phyloP scores from a whole-genome alignment of 2,329 filamentous ascomycete species.

The Colletotrichum eleusines region DNA sequence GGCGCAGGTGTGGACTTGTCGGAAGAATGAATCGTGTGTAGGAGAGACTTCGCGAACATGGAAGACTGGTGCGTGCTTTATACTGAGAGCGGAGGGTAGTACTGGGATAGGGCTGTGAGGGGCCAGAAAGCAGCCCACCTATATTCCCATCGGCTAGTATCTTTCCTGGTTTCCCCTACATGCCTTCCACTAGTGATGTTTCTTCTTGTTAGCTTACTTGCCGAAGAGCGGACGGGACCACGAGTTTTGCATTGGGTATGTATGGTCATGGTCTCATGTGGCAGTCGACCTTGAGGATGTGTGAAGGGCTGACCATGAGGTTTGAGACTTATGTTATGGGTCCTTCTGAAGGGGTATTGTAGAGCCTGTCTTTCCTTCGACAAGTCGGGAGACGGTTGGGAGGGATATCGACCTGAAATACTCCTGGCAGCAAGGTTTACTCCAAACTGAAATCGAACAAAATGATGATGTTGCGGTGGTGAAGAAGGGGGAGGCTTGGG shows the following conservation, averaged over 20 bases:
- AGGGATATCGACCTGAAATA: neutral
- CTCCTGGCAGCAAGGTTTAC: neutral
- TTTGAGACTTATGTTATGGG: neutral
- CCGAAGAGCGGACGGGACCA: neutral
- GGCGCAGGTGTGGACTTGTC: neutral
- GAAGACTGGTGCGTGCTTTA: conserved; percentile 3
- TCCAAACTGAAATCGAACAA: too few relatives aligned
- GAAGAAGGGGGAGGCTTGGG: too few relatives aligned
- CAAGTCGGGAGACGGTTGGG: neutral
- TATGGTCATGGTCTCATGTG: neutral
- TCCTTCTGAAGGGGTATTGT: neutral
- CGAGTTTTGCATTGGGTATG: neutral
- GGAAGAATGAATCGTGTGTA: neutral
- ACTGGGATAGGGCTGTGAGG: neutral
- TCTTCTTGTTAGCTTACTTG: neutral
- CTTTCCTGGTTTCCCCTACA: neutral
- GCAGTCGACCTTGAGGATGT: neutral
- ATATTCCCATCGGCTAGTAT: neutral
- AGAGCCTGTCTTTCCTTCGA: neutral
- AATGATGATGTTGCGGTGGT: too few relatives aligned
- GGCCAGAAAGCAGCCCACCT: neutral
- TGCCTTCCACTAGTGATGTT: too few relatives aligned
- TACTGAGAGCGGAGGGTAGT: neutral
- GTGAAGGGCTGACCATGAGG: neutral
- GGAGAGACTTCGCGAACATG: neutral